Percentiles rank a stretch among this genome's conserved stretches.
phyloP scores from a whole-genome alignment of 768 basidiomycete genomes.

The Nidularia pulvinata region DNA sequence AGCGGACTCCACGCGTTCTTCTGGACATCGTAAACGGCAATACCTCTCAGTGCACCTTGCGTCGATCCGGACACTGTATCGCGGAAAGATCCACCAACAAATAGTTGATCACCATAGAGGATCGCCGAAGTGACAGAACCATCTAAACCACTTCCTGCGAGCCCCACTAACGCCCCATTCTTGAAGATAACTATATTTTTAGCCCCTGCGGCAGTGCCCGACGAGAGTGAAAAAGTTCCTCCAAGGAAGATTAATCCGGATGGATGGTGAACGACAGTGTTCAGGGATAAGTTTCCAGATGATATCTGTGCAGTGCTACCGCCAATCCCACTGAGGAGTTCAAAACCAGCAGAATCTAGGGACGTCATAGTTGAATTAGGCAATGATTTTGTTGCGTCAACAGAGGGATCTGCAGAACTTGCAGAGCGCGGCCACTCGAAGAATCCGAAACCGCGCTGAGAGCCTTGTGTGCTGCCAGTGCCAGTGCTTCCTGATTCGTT shows the following conservation, averaged over 20 bases:
- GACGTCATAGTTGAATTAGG: constrained; percentile 72
- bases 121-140: constrained; percentile 72
- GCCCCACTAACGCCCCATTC: constrained; percentile 46
- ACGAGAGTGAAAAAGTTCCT: constrained; percentile 69
- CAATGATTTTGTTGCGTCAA: constrained; percentile 62
- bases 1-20: constrained; percentile 69
- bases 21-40: constrained; percentile 73
- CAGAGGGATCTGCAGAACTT: constrained; percentile 19
- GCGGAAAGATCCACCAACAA: constrained; percentile 87
- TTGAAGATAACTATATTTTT: constrained; percentile 78
- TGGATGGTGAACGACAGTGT: constrained; percentile 62
- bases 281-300: constrained; percentile 36
- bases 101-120: constrained; percentile 65
- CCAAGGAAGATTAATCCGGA: constrained; percentile 72
- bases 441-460: constrained; percentile 73
- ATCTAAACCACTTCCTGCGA: constrained; percentile 75
- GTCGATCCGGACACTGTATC: constrained; percentile 60
- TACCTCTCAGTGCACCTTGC: constrained; percentile 48
- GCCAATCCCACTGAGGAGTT: constrained; percentile 63
- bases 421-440: constrained; percentile 80
- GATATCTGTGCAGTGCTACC: constrained; percentile 32
- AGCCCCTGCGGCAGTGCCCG: constrained; percentile 51
- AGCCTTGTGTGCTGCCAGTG: constrained; percentile 23
- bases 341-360: constrained; percentile 61
- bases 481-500: constrained; percentile 20